Evolutionary conservation across 2,329 filamentous ascomycete genomes (phyloP), one percentile per base, ranked within the genome.

Genomic region (Ascochyta koolunga): DNA sequence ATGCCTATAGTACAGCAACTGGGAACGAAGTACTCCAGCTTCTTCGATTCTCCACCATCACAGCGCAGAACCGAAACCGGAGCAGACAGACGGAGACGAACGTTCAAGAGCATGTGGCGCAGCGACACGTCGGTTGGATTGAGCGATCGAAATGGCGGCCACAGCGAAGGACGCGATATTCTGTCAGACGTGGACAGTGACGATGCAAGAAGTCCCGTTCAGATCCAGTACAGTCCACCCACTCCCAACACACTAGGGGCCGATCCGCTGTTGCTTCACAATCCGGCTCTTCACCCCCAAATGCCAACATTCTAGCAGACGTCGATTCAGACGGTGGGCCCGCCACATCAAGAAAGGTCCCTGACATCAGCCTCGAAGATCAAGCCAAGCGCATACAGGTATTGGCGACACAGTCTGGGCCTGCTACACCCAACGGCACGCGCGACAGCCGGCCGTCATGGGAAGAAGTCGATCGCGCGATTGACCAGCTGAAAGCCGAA

Each of bases 1-100:
- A 63, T 79, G 19, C 78, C 79, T 0, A 72, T 80, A 27, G 73
- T 78, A 49, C 78, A 79, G 57, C 77, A 80, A 36, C 71, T 80
- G 50, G 68, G 69, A 4, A 70, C 56, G 33, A 74, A 66, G 36
- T 73, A 73, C 42, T 67, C 64, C 0, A 68, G 67, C 36, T 69
- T 71, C 49, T 75, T 75, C 48, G 72, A 75, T 40, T 63, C 71
- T 1, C 71, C 72, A 7, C 73, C 77, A 13, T 58, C 54, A 13
- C 50, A 41, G 37, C 46, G 53, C 1, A 69, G 68, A 25, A 75
- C 71, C 37, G 72, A 73, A 40, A 39, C 60, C 3, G 62, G 62
- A 6, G 51, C 53, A 31, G 47, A 59, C 1, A 51, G 72, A 36
- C 62, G 73, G 19, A 65, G 73, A 42, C 68, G 70, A 10, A 69